Base-by-base conservation (phyloP, 805 yeast species). In the Sugiyamaella marilandica region DNA sequence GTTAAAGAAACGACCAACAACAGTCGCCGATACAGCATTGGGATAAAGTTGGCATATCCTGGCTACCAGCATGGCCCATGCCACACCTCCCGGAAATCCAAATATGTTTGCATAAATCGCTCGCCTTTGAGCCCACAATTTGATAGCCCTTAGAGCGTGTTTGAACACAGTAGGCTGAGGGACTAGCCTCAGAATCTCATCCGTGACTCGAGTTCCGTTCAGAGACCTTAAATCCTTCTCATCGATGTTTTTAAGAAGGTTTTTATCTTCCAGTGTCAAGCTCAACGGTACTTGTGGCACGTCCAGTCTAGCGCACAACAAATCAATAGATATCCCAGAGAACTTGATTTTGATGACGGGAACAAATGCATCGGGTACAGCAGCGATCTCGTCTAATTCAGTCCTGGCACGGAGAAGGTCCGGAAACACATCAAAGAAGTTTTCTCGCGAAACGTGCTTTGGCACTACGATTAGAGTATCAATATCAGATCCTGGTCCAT, bases 11-110 rank as follows among this genome's bases (percentile, higher is more conserved):
- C 90, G 87, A 54, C 85, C 82, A n/a, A 94, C 84, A 49, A 94
- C 85, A 2, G 87, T 89, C 0, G 98, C 88, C 56, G 97, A 84
- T 10, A 90, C 95, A 0, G 98, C 95, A 69, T 92, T 92, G 9
- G 99, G 99, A 66, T 92, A 94, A 48, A 94, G 72, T 68, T 94
- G 99, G 69, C 99, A 94, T 29, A 94, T 89, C 62, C 99, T 78
- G 1, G 98, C 99, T n/a, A 91, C 97, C 39, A 94, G 70, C 97
- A 94, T 94, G 0, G 99, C 99, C 99, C 99, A 94, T 1, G 99
- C 99, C 47, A 94, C 99, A 69, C 99, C 99, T 64, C 99, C 99
- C 0, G 98, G 99, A 70, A 92, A 94, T 0, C 99, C 99, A 77
- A 85, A 88, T 44, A 94, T 85, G 65, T 94, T 94, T 5, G 88